Percentiles rank a stretch among this genome's conserved stretches.
Evolutionary conservation across 768 basidiomycete genomes (phyloP).

Genomic region (Exidia glandulosa): DNA sequence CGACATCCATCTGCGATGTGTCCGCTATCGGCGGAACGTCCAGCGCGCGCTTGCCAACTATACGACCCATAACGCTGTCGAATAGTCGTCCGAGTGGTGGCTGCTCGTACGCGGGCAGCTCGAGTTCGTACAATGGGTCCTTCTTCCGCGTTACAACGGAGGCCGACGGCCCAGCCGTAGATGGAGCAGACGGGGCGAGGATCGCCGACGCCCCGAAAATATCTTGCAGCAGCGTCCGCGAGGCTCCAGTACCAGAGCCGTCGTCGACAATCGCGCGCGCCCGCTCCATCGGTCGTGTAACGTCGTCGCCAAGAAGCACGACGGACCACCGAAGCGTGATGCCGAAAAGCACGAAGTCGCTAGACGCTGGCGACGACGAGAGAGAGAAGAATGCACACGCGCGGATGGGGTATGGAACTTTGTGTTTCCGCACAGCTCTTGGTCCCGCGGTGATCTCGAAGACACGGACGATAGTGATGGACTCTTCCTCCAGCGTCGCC

Average conservation of each 20-base stretch:
- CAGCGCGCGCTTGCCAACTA: constrained; percentile 15
- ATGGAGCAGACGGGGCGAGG: constrained; percentile 10
- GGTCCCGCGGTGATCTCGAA: constrained; percentile 39
- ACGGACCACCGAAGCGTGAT: constrained; percentile 57
- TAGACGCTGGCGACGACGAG: constrained; percentile 17
- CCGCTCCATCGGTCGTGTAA: constrained; percentile 24
- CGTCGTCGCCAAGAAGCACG: constrained; percentile 55
- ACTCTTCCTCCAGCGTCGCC: constrained; percentile 14
- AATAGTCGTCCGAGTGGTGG: constrained; percentile 67
- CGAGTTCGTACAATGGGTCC: constrained; percentile 40
- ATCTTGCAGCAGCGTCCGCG: constrained; percentile 71
- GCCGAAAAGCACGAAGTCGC: constrained; percentile 51
- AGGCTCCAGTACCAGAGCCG: constrained; percentile 19
- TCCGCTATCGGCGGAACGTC: neutral
- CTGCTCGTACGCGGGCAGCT: constrained; percentile 63
- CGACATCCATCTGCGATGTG: neutral
- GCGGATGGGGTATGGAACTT: constrained; percentile 54
- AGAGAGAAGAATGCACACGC: constrained; percentile 29
- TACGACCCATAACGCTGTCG: constrained; percentile 44
- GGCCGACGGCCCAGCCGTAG: constrained; percentile 12
- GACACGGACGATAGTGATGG: constrained; percentile 31
- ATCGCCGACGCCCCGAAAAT: constrained; percentile 81
- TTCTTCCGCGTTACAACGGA: constrained; percentile 26
- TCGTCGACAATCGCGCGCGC: constrained; percentile 27
- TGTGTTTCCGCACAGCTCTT: constrained; percentile 30